Percentiles rank a stretch among this genome's conserved stretches.
phyloP scores from a whole-genome alignment of 805 yeast genomes.

The Wickerhamomyces sydowiorum region DNA sequence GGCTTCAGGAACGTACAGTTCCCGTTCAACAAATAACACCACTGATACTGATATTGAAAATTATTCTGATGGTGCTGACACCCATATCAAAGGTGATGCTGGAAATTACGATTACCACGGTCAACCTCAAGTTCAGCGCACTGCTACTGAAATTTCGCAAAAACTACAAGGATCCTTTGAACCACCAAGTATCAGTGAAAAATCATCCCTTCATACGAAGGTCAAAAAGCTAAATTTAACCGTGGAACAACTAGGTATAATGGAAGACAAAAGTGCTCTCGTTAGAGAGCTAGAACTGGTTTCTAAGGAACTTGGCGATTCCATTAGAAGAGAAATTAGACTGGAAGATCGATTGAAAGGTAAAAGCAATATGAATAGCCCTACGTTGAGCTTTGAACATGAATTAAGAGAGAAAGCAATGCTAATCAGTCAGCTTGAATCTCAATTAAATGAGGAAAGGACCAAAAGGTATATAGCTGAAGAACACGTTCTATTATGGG shows the following conservation, averaged over 20 bases:
- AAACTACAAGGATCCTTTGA: slow-evolving; percentile 14
- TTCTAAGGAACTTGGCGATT: slow-evolving; percentile 66
- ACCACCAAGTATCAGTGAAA: background rate
- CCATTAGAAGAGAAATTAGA: slow-evolving; percentile 63
- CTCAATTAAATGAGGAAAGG: slow-evolving; percentile 58
- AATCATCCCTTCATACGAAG: background rate
- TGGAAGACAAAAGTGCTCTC: slow-evolving; percentile 53
- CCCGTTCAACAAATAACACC: background rate
- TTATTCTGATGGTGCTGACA: background rate
- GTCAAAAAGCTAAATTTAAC: slow-evolving; percentile 34
- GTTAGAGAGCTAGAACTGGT: slow-evolving; percentile 62
- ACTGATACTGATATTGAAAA: background rate
- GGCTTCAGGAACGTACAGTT: background rate
- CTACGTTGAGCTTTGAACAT: background rate
- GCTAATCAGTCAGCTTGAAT: slow-evolving; percentile 47
- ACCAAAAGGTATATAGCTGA: slow-evolving; percentile 63
- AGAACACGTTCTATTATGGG: slow-evolving; percentile 55
- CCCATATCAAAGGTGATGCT: too few species aligned
- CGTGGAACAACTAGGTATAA: slow-evolving; percentile 55
- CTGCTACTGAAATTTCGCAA: slow-evolving; percentile 30
- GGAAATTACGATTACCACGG: too few species aligned
- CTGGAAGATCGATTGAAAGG: slow-evolving; percentile 40
- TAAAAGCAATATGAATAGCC: background rate
- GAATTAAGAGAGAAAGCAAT: slow-evolving; percentile 30
- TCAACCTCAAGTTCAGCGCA: too few species aligned